Evolutionary conservation across 2,329 filamentous ascomycete genomes (phyloP).

Genomic region (Calonectria pseudoturangicola): DNA sequence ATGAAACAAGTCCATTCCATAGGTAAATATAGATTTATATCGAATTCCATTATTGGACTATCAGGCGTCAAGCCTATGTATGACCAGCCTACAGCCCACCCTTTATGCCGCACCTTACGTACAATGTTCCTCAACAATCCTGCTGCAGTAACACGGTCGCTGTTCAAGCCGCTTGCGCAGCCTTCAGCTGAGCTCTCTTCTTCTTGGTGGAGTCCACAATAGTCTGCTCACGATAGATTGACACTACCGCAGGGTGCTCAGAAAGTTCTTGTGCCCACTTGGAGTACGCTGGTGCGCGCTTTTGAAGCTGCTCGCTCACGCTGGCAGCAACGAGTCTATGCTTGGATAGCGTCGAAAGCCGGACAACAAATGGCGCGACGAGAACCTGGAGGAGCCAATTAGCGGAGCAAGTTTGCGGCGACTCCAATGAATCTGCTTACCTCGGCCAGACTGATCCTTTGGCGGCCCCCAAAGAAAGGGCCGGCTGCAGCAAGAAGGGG

Average conservation of each 20-base stretch:
- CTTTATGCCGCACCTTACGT: neutral
- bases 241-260: constrained; percentile 79
- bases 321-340: constrained; percentile 71
- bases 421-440: constrained; percentile 63
- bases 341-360: constrained; percentile 70
- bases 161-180: neutral
- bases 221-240: constrained; percentile 74
- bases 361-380: constrained; percentile 81
- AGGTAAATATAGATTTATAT: neutral
- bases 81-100: neutral
- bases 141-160: neutral
- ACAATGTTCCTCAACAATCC: neutral
- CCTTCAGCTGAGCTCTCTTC: constrained; percentile 45
- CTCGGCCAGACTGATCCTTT: constrained; percentile 83
- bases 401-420: too few species aligned
- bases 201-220: constrained; percentile 47
- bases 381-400: constrained; percentile 67
- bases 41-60: neutral
- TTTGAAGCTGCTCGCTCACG: constrained; percentile 67
- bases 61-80: neutral
- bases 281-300: constrained; percentile 78
- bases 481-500: constrained; percentile 75
- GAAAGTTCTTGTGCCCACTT: constrained; percentile 79
- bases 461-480: constrained; percentile 79
- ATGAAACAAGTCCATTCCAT: neutral